Base-by-base conservation (phyloP, 257 asterid genomes). In the Nicotiana paniculata region DNA sequence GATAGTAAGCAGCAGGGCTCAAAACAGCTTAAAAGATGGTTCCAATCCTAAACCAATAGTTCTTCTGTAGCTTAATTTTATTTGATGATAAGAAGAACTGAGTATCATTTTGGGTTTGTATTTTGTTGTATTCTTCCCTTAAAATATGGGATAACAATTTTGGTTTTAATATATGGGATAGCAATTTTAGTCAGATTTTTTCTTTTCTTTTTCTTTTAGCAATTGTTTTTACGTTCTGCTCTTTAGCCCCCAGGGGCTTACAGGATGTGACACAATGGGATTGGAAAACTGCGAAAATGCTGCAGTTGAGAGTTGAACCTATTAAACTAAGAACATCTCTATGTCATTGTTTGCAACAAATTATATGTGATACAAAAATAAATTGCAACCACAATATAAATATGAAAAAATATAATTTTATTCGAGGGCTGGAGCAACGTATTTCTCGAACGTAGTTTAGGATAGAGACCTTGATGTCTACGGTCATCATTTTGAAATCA, bases 11-110 rank as follows among this genome's bases (percentile, higher is more conserved):
- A 86, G 86, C 92, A 85, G 83, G 89, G 91, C n/a, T 85, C 95
- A 32, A 96, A 91, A 88, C 88, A 84, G 82, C 93, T 92, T 28
- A 91, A 88, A 84, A 96, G 97, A 88, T 94, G 99, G 98, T 96
- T 93, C 77, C 96, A 93, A 81, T 83, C 90, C 58, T 89, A 86
- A 88, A 79, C n/a, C 30, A 8, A 12, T 79, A 77, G 83, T 58
- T 18, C 1, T 46, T 4, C 28, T 26, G 63, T 75, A 51, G 63
- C 63, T 26, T 75, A 26, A 51, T 75, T 26, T 75, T 75, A 28
- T 61, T 61, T 75, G 63, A 15, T 26, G 80, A 57, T 53, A 64
- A 33, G 8, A 64, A 82, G n/a, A 74, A n/a, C 46, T 43, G n/a
- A 26, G 15, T 43, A 5, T 66, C 65, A 10, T 54, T 37, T 37